These are phyloP conservation scores for Onygenales sp. DNA, from an alignment of 2,329 filamentous ascomycete species.

Conservation along the genomic window DNA sequence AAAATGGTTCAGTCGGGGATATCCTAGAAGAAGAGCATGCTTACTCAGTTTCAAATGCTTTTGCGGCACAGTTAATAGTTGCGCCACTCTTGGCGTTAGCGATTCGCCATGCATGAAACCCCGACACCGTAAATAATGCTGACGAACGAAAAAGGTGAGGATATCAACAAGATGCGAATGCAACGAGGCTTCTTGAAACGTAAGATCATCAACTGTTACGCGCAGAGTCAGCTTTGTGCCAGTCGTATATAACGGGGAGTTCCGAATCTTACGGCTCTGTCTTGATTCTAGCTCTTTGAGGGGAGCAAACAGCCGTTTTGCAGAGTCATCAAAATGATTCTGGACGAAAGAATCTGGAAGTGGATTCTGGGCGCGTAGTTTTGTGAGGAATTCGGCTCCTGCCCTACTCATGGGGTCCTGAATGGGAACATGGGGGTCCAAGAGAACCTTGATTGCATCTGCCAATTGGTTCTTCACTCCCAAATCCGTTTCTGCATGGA, in stretches of 20 bases:
- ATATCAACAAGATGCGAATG: slow-evolving; percentile 89
- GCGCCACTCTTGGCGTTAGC: slow-evolving; percentile 67
- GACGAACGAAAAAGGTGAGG: slow-evolving; percentile 84
- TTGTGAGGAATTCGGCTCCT: slow-evolving; percentile 59
- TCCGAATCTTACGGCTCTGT: slow-evolving; percentile 36
- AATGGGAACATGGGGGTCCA: slow-evolving; percentile 60
- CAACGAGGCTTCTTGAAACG: slow-evolving; percentile 76
- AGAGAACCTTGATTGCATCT: slow-evolving; percentile 85
- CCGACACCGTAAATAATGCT: slow-evolving; percentile 78
- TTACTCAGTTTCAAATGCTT: slow-evolving; percentile 86
- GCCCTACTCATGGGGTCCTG: slow-evolving; percentile 51
- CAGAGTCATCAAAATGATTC: slow-evolving; percentile 82
- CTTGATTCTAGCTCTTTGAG: slow-evolving; percentile 68
- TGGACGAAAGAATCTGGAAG: slow-evolving; percentile 80
- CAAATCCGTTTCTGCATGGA: slow-evolving; percentile 83
- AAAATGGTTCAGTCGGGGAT: neutral
- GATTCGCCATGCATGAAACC: slow-evolving; percentile 76
- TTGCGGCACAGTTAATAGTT: slow-evolving; percentile 72
- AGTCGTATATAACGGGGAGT: neutral
- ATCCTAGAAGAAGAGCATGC: slow-evolving; percentile 21
- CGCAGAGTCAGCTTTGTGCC: slow-evolving; percentile 8
- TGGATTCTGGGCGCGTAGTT: slow-evolving; percentile 55
- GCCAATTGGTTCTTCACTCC: slow-evolving; percentile 93
- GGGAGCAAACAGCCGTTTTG: slow-evolving; percentile 75
- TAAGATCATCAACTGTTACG: slow-evolving; percentile 55